Evolutionary conservation across 305 asterid species (phyloP).

Genomic region (Fraxinus dipetala): DNA sequence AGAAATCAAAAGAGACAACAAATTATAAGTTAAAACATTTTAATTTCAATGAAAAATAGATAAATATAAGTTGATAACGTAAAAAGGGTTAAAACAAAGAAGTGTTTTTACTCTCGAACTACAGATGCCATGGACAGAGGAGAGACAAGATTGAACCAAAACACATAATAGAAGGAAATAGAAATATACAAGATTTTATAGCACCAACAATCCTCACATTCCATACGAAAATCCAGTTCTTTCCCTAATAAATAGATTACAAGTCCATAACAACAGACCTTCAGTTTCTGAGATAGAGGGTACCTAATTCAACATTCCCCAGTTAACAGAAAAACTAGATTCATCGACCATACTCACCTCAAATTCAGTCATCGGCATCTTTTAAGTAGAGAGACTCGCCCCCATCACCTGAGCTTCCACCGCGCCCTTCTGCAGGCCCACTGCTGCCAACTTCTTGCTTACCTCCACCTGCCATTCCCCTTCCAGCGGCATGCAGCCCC

Average conservation of each 20-base stretch:
- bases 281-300: neutral
- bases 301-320: conserved; percentile 11
- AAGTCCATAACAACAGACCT: conserved; percentile 7
- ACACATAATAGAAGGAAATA: neutral
- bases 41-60: neutral
- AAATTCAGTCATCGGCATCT: conserved; percentile 31
- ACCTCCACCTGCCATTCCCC: conserved; percentile 31
- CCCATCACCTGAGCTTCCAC: conserved; percentile 37
- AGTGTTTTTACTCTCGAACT: neutral
- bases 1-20: neutral
- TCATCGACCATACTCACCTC: neutral
- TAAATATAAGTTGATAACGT: neutral
- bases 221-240: conserved; percentile 5
- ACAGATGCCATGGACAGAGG: neutral
- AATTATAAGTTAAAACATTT: neutral
- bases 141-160: neutral
- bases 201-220: neutral
- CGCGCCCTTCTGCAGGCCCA: conserved; percentile 30
- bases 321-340: neutral
- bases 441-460: conserved; percentile 35
- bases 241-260: conserved; percentile 2
- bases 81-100: neutral
- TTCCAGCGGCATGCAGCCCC: conserved; percentile 17
- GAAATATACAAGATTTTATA: conserved; percentile 12
- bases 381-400: conserved; percentile 43